Evolutionary conservation across 1,284 basidiomycete genomes (phyloP).

Genomic region (Flammula alnicola): DNA sequence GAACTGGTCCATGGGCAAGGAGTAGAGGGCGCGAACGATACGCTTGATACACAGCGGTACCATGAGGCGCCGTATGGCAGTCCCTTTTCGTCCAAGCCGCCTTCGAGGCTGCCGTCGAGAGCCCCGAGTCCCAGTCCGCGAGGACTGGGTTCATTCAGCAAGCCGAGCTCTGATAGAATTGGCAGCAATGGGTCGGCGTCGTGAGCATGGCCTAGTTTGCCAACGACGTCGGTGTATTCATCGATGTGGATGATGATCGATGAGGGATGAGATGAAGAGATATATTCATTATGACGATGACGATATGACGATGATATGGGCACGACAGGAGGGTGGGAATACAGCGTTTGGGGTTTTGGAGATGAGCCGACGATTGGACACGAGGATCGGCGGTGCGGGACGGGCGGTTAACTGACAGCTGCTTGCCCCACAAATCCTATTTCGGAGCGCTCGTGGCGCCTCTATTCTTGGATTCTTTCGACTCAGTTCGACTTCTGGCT

Average conservation of each 20-base stretch:
- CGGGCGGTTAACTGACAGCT: neutral
- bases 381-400: slow-evolving; percentile 5
- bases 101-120: slow-evolving; percentile 47
- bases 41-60: no score
- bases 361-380: slow-evolving; percentile 7
- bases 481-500: neutral
- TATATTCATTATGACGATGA: slow-evolving; percentile 10
- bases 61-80: no score
- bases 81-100: slow-evolving; percentile 63
- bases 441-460: neutral
- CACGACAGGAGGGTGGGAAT: slow-evolving; percentile 12
- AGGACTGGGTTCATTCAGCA: neutral
- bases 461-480: slow-evolving; percentile 10
- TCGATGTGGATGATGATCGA: neutral
- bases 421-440: neutral
- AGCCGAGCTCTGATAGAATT: slow-evolving; percentile 1
- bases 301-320: slow-evolving; percentile 13
- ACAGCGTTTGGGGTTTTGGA: slow-evolving; percentile 3
- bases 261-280: slow-evolving; percentile 3
- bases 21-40: slow-evolving; percentile 57
- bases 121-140: slow-evolving; percentile 16
- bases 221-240: neutral
- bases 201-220: neutral
- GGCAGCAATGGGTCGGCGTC: slow-evolving; percentile 4
- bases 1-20: slow-evolving; percentile 20